phyloP scores from a whole-genome alignment of 352 stramenopile genomes.

The Phytophthora parvispora region DNA sequence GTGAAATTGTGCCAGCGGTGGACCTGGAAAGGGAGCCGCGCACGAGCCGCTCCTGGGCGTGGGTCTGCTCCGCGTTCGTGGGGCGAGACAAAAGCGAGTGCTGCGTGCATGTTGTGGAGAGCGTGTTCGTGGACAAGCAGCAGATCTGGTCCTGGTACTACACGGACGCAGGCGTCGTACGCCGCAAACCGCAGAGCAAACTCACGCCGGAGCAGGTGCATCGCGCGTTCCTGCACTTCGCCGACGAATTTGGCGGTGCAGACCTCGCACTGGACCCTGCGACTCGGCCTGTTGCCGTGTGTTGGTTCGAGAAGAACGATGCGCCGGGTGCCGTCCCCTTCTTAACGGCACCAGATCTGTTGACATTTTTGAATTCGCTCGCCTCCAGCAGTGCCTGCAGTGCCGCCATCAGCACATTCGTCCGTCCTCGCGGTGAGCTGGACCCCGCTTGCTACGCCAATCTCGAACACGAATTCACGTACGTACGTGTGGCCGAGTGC shows the following conservation, averaged over 20 bases:
- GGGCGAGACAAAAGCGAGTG: constrained; percentile 71
- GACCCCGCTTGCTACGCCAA: constrained; percentile 77
- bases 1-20: constrained; percentile 59
- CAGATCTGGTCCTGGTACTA: constrained; percentile 87
- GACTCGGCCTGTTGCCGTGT: constrained; percentile 54
- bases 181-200: constrained; percentile 67
- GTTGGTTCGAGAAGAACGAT: constrained; percentile 74
- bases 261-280: constrained; percentile 19
- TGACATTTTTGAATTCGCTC: constrained; percentile 55
- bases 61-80: constrained; percentile 75
- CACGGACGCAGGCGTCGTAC: constrained; percentile 59
- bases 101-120: constrained; percentile 66
- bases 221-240: constrained; percentile 48
- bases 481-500: constrained; percentile 11
- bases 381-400: constrained; percentile 42
- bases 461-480: constrained; percentile 84
- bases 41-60: constrained; percentile 67
- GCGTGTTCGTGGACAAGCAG: constrained; percentile 78
- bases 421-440: constrained; percentile 71
- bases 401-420: constrained; percentile 65
- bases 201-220: constrained; percentile 53
- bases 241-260: constrained; percentile 1
- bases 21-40: constrained; percentile 58
- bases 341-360: constrained; percentile 57
- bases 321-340: constrained; percentile 52